Evolutionary conservation across 2,329 filamentous ascomycete species (phyloP), one percentile per base, ranked within the genome.

Genomic region (Diaporthe sp.): DNA sequence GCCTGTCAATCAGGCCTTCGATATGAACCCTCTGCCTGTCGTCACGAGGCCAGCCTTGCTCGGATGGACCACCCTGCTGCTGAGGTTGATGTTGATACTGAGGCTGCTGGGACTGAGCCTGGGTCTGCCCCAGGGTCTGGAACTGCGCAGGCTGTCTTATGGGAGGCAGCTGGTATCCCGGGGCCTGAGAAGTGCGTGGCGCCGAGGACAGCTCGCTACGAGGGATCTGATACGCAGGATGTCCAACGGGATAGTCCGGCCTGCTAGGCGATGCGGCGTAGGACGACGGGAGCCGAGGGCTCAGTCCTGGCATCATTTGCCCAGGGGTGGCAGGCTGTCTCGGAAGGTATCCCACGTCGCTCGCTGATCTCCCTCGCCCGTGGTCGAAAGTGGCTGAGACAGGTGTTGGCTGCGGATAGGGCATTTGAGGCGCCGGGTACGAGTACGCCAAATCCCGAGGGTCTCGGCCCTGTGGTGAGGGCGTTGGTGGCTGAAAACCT

Each of bases 11-110:
- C 79, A 91, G 85, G 2, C 90, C 90, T 15, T 87, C 89, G 76
- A 92, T 92, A 78, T 91, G 90, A 66, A 92, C 87, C 22, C 91
- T 87, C 25, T 85, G 82, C 38, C 89, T 86, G 72, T 90, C 89
- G 73, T 89, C 88, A 57, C 87, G 85, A 72, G 81, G 80, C 81
- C 84, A 86, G 35, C 52, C 55, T 30, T 76, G 73, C 33, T 75
- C 73, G 50, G 75, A 55, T 42, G 73, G 71, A 15, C 52, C 52
- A 25, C 69, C 58, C 38, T 66, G 70, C 28, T 74, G 76, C 6
- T 84, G 81, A 25, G 84, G 80, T 47, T 82, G 83, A 7, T 83
- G 80, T 38, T 85, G 84, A 74, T 89, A 89, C 1, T 87, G 33
- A n/a, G 70, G 45, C 57, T 78, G 78, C 45, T 78, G 77, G 42